Evolutionary conservation across 768 basidiomycete species (phyloP).

Genomic region (Termitomyces sp.): DNA sequence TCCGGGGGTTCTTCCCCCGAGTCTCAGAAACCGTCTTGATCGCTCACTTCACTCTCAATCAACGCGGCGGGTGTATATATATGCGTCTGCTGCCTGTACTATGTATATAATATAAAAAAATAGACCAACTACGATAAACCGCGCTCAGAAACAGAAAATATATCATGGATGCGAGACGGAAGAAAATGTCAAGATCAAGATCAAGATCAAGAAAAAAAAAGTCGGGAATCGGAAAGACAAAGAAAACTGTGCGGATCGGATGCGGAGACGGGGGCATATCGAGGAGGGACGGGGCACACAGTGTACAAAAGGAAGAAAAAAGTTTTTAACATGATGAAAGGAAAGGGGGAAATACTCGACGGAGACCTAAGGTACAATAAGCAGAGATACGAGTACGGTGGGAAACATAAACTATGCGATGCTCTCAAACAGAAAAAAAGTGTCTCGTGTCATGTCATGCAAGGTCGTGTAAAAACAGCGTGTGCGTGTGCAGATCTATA

Average conservation of each 20-base stretch:
- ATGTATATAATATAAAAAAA: neutral
- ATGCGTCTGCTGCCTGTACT: conserved; percentile 5
- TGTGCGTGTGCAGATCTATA: conserved; percentile 10
- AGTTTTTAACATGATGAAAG: conserved; percentile 4
- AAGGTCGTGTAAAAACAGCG: neutral
- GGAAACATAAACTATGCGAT: conserved; percentile 10
- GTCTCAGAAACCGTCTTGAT: neutral
- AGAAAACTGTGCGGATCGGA: neutral
- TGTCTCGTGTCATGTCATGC: conserved; percentile 7
- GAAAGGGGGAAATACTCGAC: conserved; percentile 16
- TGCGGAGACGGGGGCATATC: too few relatives aligned
- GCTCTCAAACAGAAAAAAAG: conserved; percentile 12
- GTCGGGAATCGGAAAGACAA: neutral
- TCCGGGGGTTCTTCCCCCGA: neutral
- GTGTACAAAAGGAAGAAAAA: neutral
- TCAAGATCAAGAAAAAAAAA: too few relatives aligned
- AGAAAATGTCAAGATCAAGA: neutral
- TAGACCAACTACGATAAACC: neutral
- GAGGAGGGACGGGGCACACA: neutral
- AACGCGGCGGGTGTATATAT: too few relatives aligned
- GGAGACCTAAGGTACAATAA: conserved; percentile 28
- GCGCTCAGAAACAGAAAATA: conserved; percentile 18
- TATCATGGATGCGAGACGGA: conserved; percentile 12
- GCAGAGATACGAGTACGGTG: conserved; percentile 16
- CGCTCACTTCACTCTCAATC: neutral